These are phyloP conservation scores for Malus sieversii DNA, from an alignment of 306 rosid species.

Conservation along the genomic window DNA sequence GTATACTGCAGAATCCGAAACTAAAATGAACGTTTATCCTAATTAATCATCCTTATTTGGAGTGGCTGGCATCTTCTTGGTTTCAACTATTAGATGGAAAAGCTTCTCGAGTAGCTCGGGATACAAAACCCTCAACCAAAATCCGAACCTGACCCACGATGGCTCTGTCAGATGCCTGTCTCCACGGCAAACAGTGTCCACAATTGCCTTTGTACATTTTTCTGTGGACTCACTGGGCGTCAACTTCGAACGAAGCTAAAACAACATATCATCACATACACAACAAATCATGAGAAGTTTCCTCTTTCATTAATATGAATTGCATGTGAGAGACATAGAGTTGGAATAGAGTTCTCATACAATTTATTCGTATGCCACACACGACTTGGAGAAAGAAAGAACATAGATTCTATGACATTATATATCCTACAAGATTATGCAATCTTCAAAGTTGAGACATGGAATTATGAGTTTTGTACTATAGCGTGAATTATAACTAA, in stretches of 20 bases:
- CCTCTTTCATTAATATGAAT: no score
- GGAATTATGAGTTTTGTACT: no score
- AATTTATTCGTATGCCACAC: no score
- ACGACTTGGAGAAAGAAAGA: no score
- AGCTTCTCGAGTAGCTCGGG: conserved; percentile 6
- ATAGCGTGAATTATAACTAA: no score
- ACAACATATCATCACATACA: background rate
- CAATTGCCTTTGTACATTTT: conserved; percentile 23
- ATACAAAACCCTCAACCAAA: background rate
- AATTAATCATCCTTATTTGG: background rate
- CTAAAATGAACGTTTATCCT: background rate
- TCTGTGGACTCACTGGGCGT: conserved; percentile 10
- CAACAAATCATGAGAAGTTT: background rate
- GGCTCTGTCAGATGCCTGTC: conserved; percentile 30
- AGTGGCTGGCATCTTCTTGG: background rate
- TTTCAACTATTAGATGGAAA: background rate
- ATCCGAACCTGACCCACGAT: conserved; percentile 7
- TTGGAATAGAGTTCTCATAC: no score
- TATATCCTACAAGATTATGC: no score
- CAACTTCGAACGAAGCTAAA: background rate
- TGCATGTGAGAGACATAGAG: no score
- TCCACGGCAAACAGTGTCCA: conserved; percentile 31
- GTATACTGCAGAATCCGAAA: background rate
- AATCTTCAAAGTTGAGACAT: no score
- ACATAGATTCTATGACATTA: no score